A percentile compares a stretch with the other conserved stretches of the same genome.
Evolutionary conservation across 176 grass and related monocot species (phyloP).

Genomic region (Thinopyrum elongatum): DNA sequence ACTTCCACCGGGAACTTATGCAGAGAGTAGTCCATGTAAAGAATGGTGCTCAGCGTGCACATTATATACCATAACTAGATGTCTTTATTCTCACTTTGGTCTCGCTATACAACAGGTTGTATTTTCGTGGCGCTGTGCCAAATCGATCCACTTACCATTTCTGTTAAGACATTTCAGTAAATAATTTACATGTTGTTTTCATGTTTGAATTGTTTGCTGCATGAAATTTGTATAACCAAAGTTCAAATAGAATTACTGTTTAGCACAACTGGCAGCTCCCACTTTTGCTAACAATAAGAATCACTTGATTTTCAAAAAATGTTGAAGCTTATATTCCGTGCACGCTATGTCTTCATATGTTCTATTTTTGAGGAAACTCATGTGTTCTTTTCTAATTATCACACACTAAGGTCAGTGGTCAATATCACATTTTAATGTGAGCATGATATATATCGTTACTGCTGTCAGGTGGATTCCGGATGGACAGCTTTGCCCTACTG

Average conservation of each 20-base stretch:
- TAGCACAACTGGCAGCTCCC: not conserved
- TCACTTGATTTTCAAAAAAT: not conserved
- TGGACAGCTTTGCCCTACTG: constrained; percentile 79
- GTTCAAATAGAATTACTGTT: not conserved
- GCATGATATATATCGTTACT: not conserved
- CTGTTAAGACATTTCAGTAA: not conserved
- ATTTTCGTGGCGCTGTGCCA: not conserved
- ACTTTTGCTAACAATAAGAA: not conserved
- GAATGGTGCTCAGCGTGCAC: not conserved
- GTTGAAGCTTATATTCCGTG: not conserved
- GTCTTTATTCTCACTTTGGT: not conserved
- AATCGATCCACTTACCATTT: not conserved
- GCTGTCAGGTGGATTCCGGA: constrained; percentile 90
- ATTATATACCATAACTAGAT: not conserved
- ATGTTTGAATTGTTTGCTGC: not conserved
- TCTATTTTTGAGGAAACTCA: not conserved
- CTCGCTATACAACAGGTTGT: not conserved
- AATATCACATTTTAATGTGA: not conserved
- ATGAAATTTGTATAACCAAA: not conserved
- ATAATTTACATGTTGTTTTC: not conserved
- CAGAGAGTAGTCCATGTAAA: not conserved
- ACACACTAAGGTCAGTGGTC: not conserved
- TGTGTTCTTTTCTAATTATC: not conserved
- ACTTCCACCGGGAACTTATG: not conserved
- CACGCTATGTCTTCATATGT: not conserved